Evolutionary conservation across 768 basidiomycete genomes (phyloP), one percentile per base, ranked within the genome.

Genomic region (Trametes coccinea): DNA sequence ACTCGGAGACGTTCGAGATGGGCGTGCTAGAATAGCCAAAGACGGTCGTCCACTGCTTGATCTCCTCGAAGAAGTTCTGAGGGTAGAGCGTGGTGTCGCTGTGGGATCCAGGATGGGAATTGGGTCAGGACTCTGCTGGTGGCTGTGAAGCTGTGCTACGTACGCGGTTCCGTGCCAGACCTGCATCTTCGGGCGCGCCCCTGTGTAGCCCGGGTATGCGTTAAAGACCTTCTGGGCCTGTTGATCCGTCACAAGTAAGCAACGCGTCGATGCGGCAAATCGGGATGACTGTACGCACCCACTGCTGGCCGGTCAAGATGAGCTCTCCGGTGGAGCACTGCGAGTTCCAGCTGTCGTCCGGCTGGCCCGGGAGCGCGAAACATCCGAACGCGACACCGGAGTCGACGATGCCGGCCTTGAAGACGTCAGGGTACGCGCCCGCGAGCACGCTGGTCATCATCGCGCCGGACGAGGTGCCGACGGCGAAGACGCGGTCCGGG

Each of bases 361-460:
- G 62, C 60, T 62, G 60, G 17, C 60, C 62, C 13, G 81, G 65
- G 13, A 80, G 80, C 39, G 75, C 79, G 69, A 83, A 84, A 74
- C 83, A 84, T 9, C 75, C 82, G 59, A 78, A 83, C 7, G 83
- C 77, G 47, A 84, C 83, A 50, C 83, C 82, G 39, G 82, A 79
- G 68, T 78, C 80, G 30, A 76, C 79, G 45, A 79, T 65, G 22
- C 78, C 82, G 16, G 81, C 84, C 46, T 65, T 61, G 74, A 83
- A 81, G 41, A 85, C 67, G 60, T 84, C 80, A n/a, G 83, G 83
- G 71, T 84, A 84, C 17, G 80, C 78, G 37, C 81, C 83, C 49
- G 74, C 72, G 50, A 84, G 73, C 31, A 84, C 82, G 67, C 79
- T 82, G 59, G 83, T 84, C 83, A 84, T 84, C 84, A 84, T 85